Percentiles rank a stretch among this genome's conserved stretches.
Conservation (phyloP, 495 filamentous ascomycete genomes). For the Trichoderma orchidacearum region DNA sequence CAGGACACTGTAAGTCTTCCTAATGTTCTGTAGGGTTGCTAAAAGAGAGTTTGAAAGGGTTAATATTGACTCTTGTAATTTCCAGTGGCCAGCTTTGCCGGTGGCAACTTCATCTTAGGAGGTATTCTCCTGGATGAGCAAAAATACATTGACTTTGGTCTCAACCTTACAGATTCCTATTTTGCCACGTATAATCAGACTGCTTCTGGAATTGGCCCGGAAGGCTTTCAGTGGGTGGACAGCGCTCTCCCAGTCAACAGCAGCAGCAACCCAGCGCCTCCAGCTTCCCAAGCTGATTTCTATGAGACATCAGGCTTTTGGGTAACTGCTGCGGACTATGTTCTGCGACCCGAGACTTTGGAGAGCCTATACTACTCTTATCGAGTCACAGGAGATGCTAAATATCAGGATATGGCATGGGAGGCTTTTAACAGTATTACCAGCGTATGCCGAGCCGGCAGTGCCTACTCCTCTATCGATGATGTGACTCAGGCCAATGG, state of each 20-base stretch:
- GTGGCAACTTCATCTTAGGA: conserved; percentile 80
- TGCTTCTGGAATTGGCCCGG: conserved; percentile 64
- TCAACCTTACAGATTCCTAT: conserved; percentile 60
- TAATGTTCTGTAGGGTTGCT: neutral
- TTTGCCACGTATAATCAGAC: conserved; percentile 60
- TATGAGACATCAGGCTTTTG: conserved; percentile 61
- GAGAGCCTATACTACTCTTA: conserved; percentile 87
- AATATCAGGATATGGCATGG: conserved; percentile 80
- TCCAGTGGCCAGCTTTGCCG: conserved; percentile 64
- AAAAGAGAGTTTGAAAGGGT: neutral
- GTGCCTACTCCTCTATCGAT: conserved; percentile 50
- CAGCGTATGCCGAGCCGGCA: conserved; percentile 43
- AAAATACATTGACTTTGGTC: conserved; percentile 60
- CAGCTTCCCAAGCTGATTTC: conserved; percentile 36
- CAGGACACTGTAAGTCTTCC: conserved; percentile 37
- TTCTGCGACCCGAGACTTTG: conserved; percentile 71
- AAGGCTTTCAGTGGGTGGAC: conserved; percentile 60
- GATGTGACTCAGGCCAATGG: conserved; percentile 55
- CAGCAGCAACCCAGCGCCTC: conserved; percentile 24
- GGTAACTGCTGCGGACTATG: conserved; percentile 46
- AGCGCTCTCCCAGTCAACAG: conserved; percentile 18
- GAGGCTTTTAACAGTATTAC: conserved; percentile 63
- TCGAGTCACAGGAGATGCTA: conserved; percentile 53
- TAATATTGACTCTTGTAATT: neutral
- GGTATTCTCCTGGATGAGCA: conserved; percentile 50